These are phyloP conservation scores for Cinnamomum micranthum DNA, from an alignment of 164 flowering plant species.

Conservation along the genomic window DNA sequence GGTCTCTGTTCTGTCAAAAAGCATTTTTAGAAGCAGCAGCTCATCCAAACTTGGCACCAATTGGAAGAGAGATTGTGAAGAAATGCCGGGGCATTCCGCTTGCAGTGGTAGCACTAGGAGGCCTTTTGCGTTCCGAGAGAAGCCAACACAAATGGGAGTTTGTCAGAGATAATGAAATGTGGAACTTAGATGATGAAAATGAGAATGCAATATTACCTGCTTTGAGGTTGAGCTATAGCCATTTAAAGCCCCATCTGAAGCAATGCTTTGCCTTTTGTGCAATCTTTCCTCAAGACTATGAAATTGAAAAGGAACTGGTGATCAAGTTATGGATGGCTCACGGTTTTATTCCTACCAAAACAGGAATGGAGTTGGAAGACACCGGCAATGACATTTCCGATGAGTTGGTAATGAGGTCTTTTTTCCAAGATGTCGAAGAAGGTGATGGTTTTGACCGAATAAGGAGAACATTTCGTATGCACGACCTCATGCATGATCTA, in stretches of 20 bases:
- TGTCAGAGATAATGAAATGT: background rate
- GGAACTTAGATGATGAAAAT: background rate
- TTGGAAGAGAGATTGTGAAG: conserved; percentile 2
- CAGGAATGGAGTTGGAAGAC: background rate
- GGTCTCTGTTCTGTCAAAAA: conserved; percentile 3
- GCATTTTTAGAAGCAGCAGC: background rate
- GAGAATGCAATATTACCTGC: background rate
- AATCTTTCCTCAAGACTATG: conserved; percentile 4
- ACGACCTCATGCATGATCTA: conserved; percentile 6
- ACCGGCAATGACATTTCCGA: background rate
- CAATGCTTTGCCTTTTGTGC: conserved; percentile 9
- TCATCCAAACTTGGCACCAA: background rate
- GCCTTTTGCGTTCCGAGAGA: background rate
- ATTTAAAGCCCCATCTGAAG: background rate
- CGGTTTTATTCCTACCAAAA: background rate
- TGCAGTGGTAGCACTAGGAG: conserved; percentile 1
- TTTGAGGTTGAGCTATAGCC: conserved; percentile 9
- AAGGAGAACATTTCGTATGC: conserved; percentile 8
- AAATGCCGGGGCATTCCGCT: conserved; percentile 11
- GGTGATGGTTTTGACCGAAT: too few relatives aligned
- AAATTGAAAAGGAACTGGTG: background rate
- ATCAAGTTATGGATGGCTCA: conserved; percentile 7
- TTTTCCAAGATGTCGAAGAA: background rate
- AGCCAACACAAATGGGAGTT: background rate
- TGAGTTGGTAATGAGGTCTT: background rate